Evolutionary conservation across 176 grass and related monocot genomes (phyloP).

Genomic region (Paspalum vaginatum): DNA sequence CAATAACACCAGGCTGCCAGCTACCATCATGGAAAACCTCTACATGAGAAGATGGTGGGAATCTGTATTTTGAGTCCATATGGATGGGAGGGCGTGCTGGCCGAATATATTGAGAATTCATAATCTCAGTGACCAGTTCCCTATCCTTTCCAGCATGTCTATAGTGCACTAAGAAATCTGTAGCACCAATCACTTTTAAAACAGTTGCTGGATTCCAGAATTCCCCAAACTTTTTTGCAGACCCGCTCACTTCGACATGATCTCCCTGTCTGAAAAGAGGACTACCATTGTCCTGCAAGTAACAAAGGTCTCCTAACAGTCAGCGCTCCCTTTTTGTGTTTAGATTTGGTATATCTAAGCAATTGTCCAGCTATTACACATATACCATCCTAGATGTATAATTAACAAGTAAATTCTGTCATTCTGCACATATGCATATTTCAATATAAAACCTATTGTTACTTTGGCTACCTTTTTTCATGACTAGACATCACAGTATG

Average conservation of each 20-base stretch:
- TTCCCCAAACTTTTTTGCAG: constrained; percentile 14
- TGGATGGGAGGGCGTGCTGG: background rate
- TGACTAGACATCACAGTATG: too few species aligned
- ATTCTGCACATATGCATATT: too few species aligned
- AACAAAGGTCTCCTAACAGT: too few species aligned
- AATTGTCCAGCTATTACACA: too few species aligned
- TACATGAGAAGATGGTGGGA: constrained; percentile 23
- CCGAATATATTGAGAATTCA: constrained; percentile 34
- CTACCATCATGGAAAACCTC: constrained; percentile 30
- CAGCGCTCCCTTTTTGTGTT: too few species aligned
- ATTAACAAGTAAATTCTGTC: too few species aligned
- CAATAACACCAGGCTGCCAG: constrained; percentile 41
- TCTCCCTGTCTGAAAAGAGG: constrained; percentile 16
- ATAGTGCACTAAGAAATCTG: constrained; percentile 39
- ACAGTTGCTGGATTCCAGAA: constrained; percentile 44
- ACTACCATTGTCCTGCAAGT: constrained; percentile 15
- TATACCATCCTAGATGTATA: too few species aligned
- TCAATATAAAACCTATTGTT: too few species aligned
- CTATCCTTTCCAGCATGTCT: background rate
- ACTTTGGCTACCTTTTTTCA: too few species aligned
- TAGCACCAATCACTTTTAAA: constrained; percentile 33
- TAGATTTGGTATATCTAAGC: too few species aligned
- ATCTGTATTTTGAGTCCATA: constrained; percentile 41
- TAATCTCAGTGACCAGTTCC: constrained; percentile 32
- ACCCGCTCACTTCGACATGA: constrained; percentile 40